Base-by-base conservation (phyloP, 768 basidiomycete genomes). In the Lentinula lateritia region DNA sequence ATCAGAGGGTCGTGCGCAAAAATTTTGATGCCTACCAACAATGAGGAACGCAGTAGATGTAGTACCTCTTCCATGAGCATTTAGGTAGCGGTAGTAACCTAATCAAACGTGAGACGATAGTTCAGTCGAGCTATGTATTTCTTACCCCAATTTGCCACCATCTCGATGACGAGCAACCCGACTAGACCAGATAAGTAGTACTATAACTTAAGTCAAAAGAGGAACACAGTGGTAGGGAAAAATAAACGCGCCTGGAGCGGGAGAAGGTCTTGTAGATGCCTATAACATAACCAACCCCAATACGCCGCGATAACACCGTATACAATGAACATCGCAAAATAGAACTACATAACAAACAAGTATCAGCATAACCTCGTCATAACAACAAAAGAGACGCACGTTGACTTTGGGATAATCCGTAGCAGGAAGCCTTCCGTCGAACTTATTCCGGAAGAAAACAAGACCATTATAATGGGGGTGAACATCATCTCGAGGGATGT, bases 391-490 rank as follows among this genome's bases (percentile, higher is more conserved):
- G 13, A 8, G 38, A 72, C 92, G 67, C 72, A 97, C 95, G 61
- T 85, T 89, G 71, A 98, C 92, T 85, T 98, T 98, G 10, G 97
- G 97, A 73, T 98, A 97, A 71, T 99, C 97, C 5, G 91, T 83
- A 6, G 95, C 95, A 12, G 96, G 84, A 20, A 99, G 79, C 70
- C 90, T 85, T 18, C 97, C 97, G 32, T 89, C 78, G 69, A 98
- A 98, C 2, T 81, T 85, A 72, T 97, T 98, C 67, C 81, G 83
- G 79, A 99, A 98, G 50, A 90, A 76, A 41, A 98, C 90, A 38
- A 78, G 75, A 13, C 94, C 95, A 9, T 79, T 76, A 73, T 94
- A 98, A 18, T 81, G 78, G 28, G 94, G 88, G 69, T 97, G 95
- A 55, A 75, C 66, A 23, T 79, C 76, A 64, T 77, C 78, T 35